phyloP scores from a whole-genome alignment of 108 stramenopile species.

The Licmophora abbreviata region DNA sequence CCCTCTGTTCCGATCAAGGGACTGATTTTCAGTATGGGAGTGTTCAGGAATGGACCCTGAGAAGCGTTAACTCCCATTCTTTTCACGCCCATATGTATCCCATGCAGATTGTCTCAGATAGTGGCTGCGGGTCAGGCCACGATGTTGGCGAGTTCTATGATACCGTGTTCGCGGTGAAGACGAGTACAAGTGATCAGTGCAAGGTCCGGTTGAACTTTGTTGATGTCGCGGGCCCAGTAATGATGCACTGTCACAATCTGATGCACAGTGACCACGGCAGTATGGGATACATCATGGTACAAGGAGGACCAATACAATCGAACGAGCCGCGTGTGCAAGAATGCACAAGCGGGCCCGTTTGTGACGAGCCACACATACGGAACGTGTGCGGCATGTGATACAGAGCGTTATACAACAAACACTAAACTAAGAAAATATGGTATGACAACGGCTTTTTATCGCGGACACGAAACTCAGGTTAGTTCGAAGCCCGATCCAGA shows the following conservation, averaged over 20 bases:
- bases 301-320: constrained; percentile 7
- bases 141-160: constrained; percentile 45
- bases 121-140: constrained; percentile 26
- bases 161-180: constrained; percentile 13
- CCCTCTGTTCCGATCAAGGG: constrained; percentile 8
- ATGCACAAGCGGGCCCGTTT: too few species aligned
- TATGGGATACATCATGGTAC: constrained; percentile 22
- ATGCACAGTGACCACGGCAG: constrained; percentile 33
- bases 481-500: constrained; percentile 96
- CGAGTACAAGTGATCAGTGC: constrained; percentile 6
- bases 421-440: too few species aligned
- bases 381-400: too few species aligned
- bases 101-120: constrained; percentile 29
- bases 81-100: constrained; percentile 41
- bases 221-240: constrained; percentile 23
- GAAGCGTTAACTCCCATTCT: constrained; percentile 17
- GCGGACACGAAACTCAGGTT: constrained; percentile 62
- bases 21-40: constrained; percentile 13
- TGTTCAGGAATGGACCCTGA: constrained; percentile 25
- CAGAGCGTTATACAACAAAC: too few species aligned
- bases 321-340: background rate
- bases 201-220: constrained; percentile 21
- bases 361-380: too few species aligned
- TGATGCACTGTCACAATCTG: constrained; percentile 39
- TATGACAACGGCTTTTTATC: too few species aligned